Base-by-base conservation (phyloP, 805 yeast genomes). In the Sugiyamaella boreocaroliniensis region DNA sequence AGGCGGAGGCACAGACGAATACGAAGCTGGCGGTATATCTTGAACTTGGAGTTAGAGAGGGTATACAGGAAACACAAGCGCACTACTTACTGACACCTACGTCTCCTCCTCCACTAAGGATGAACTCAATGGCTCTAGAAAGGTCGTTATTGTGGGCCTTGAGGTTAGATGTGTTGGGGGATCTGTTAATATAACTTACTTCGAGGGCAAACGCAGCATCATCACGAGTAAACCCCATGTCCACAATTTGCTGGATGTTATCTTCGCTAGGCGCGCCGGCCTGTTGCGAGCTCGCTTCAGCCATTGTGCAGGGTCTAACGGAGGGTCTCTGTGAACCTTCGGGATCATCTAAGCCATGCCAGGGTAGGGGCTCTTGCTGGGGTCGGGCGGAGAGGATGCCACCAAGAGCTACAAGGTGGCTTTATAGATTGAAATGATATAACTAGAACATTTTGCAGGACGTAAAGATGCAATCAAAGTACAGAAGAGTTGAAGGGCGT, bases 171-270 rank as follows among this genome's bases (percentile, higher is more conserved):
- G 11, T 32, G 44, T 15, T 22, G 18, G 40, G 29, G 12, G 15
- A 26, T 12, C 9, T 14, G 15, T 11, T 14, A 16, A 10, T 10
- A 20, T 12, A 22, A 45, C 54, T 3, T 42, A 64, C 67, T 53
- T 61, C 43, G 40, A 65, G 52, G 12, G 68, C 69, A 18, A 49
- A 40, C 14, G 54, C 34, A 20, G 69, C 69, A 20, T 60, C 64
- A 12, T 60, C 61, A 1, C 60, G 55, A 44, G 54, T 42, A 49
- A 66, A 61, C 29, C 69, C 69, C 69, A 66, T 66, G 19, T 66
- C 69, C 32, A 56, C 57, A 45, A 65, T 55, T 49, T 55, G 58
- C 19, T 34, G 22, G 40, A 60, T 57, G 12, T 53, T 37, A 10
- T 55, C 50, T 40, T 45, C 48, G 41, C 48, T 19, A 15, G 48